Evolutionary conservation across 139 green algal genomes (phyloP).

Genomic region (Nannochloris sp.): DNA sequence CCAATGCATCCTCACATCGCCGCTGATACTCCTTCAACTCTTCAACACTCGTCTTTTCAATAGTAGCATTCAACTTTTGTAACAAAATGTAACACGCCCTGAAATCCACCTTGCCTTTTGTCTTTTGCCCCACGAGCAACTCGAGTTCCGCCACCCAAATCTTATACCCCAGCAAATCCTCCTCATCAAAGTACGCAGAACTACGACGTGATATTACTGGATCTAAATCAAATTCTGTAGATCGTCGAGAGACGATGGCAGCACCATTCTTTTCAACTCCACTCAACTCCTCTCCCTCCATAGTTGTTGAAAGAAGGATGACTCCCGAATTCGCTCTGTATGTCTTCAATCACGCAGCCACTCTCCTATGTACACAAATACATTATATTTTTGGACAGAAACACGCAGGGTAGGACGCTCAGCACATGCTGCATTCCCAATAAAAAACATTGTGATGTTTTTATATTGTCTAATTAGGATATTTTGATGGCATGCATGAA

Average conservation of each 20-base stretch:
- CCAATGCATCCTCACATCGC: constrained; percentile 56
- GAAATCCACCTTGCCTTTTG: constrained; percentile 24
- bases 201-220: background rate
- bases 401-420: too few species aligned
- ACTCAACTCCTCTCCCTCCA: too few species aligned
- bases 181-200: constrained; percentile 47
- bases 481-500: too few species aligned
- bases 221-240: background rate
- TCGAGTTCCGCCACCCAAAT: constrained; percentile 77
- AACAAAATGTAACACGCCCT: constrained; percentile 55
- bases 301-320: constrained; percentile 8
- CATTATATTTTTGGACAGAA: too few species aligned
- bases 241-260: background rate
- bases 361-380: too few species aligned
- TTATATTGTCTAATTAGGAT: too few species aligned
- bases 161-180: constrained; percentile 61
- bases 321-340: background rate
- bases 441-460: too few species aligned
- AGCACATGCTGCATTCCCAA: too few species aligned
- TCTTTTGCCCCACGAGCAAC: constrained; percentile 50
- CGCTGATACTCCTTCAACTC: constrained; percentile 61
- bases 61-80: constrained; percentile 60
- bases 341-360: too few species aligned
- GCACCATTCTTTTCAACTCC: too few species aligned
- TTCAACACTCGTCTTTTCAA: constrained; percentile 34